Conservation (phyloP, 371 early-diverging fungal species). For the Mucor racemosus region DNA sequence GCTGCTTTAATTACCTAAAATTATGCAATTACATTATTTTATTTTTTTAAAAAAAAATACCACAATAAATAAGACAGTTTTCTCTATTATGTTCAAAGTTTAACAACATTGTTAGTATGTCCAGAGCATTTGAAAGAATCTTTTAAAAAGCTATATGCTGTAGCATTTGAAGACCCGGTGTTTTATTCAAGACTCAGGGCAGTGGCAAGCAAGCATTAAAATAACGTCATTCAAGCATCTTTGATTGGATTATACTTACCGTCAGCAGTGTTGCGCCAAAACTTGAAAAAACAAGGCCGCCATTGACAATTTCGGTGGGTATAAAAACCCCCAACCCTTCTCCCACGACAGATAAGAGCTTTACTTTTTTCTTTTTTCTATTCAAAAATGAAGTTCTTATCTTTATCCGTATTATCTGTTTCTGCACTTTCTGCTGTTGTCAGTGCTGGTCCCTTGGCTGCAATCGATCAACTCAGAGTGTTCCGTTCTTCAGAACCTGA, state of each 20-base stretch:
- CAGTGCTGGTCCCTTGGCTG: conserved; percentile 35
- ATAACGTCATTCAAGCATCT: not conserved
- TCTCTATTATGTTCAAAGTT: no score
- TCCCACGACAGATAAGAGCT: conserved; percentile 4
- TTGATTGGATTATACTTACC: not conserved
- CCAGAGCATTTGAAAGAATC: no score
- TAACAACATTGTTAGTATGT: no score
- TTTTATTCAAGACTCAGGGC: no score
- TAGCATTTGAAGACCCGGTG: no score
- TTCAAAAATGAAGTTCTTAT: conserved; percentile 24
- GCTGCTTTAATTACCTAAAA: no score
- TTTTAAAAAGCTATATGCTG: no score
- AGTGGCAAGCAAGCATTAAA: no score
- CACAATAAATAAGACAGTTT: no score
- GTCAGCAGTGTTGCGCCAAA: conserved; percentile 3
- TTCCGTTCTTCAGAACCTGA: conserved; percentile 29
- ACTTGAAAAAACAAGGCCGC: not conserved
- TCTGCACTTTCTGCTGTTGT: conserved; percentile 30
- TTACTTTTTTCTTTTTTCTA: conserved; percentile 10
- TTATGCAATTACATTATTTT: no score
- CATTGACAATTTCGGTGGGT: not conserved
- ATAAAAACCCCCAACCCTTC: not conserved
- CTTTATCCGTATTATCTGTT: conserved; percentile 34
- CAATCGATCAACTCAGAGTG: conserved; percentile 33
- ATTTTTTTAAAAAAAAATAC: no score